Evolutionary conservation across 2,329 filamentous ascomycete species (phyloP), one percentile per base, ranked within the genome.

Genomic region (Annulohypoxylon truncatum): DNA sequence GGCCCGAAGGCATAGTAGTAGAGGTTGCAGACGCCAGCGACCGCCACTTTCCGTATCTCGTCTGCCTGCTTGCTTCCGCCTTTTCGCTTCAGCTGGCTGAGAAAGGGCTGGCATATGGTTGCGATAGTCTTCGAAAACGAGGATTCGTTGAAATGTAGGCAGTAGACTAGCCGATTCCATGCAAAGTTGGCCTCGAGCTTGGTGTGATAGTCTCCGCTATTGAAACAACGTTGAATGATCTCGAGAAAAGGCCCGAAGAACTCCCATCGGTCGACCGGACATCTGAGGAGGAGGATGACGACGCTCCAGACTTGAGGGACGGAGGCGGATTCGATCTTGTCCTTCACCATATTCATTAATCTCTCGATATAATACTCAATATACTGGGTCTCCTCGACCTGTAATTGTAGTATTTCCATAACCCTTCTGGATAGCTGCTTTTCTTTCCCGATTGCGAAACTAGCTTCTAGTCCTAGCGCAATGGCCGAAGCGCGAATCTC

Each of bases 291-390:
- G 1, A 97, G 84, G 5, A 95, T 88, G 2, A 97, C 83, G 33
- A 93, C 87, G 63, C 92, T 91, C 95, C 95, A 98, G 20, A 98
- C 92, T 70, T 94, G 92, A 4, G 96, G 94, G 0, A 97, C 94
- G 38, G 88, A 83, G 0, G 84, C 78, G 8, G 87, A 87, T 20
- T 87, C 85, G 10, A 89, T 85, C 68, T 84, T 89, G 51, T 86
- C 83, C 68, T 89, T 86, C 24, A 90, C 83, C 89, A 96, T 92
- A 9, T 84, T 82, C 60, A 85, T 86, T 56, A 98, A 82, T 29
- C 88, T 86, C 18, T 86, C 82, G 40, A 87, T 86, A 70, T 95
- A 89, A 72, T 89, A 90, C 8, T 90, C 86, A 35, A 90, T 88
- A 72, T 94, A 92, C 15, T 83, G 89, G 57, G 84, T 83, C 50